Conservation (phyloP, 2,329 filamentous ascomycete genomes). For the Zymoseptoria pseudotritici region DNA sequence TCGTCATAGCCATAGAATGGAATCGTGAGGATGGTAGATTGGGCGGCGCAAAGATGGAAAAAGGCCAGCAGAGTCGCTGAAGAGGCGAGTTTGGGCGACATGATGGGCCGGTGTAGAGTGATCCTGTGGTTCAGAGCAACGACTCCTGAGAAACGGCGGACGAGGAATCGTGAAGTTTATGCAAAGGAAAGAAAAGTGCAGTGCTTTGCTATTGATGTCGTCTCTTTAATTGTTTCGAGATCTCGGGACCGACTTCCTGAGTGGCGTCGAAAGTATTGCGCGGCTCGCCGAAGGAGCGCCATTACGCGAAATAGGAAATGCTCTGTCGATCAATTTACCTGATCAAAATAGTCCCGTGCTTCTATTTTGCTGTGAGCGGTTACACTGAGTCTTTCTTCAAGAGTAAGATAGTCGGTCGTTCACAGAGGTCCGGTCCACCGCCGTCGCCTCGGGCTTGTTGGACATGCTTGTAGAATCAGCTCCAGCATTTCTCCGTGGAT, state of each 20-base stretch:
- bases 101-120: not conserved
- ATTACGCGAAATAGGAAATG: not conserved
- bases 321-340: not conserved
- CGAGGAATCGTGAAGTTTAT: not conserved
- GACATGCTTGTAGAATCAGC: too few species aligned
- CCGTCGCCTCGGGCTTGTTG: not conserved
- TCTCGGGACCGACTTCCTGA: not conserved
- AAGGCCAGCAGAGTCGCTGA: not conserved
- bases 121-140: not conserved
- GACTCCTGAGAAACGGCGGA: not conserved
- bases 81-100: not conserved
- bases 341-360: not conserved
- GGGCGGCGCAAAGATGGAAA: not conserved
- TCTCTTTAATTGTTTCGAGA: not conserved
- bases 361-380: not conserved
- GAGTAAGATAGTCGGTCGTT: not conserved
- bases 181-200: not conserved
- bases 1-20: constrained; percentile 20
- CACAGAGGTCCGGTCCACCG: not conserved
- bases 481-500: too few species aligned
- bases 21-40: constrained; percentile 6
- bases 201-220: not conserved
- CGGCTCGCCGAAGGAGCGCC: not conserved
- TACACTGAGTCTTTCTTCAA: not conserved
- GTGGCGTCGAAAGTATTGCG: not conserved